These are phyloP conservation scores for Vaccinium vitisidaea DNA, from an alignment of 148 eudicot species.

Conservation along the genomic window DNA sequence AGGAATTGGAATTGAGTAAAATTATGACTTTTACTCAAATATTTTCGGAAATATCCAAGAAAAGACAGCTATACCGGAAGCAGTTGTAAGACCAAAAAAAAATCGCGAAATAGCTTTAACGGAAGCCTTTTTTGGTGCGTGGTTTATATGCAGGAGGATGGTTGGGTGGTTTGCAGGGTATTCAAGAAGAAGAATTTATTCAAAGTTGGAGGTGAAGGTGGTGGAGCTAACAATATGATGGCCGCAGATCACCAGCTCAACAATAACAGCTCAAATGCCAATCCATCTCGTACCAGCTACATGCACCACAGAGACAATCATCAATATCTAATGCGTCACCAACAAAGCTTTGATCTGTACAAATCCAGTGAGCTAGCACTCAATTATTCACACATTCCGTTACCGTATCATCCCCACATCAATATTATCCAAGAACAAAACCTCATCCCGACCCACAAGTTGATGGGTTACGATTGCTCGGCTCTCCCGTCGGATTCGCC, in stretches of 20 bases:
- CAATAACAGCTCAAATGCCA: conserved; percentile 27
- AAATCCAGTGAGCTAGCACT: conserved; percentile 46
- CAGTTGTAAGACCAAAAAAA: neutral
- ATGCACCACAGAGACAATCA: conserved; percentile 35
- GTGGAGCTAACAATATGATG: conserved; percentile 22
- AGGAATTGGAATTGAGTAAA: too few species aligned
- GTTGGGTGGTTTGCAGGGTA: conserved; percentile 94
- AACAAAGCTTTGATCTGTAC: conserved; percentile 49
- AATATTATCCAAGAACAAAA: conserved; percentile 33
- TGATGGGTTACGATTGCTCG: conserved; percentile 35
- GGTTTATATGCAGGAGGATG: conserved; percentile 62
- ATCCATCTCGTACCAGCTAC: conserved; percentile 28
- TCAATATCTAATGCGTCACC: conserved; percentile 37
- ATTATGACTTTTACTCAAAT: too few species aligned
- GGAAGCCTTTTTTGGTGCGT: neutral
- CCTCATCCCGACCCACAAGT: conserved; percentile 33
- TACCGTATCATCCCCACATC: conserved; percentile 4
- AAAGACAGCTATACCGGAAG: neutral
- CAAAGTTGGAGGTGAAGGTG: conserved; percentile 57
- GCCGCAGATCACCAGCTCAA: conserved; percentile 38
- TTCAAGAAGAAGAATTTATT: conserved; percentile 90
- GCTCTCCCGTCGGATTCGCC: conserved; percentile 34
- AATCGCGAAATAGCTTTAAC: neutral
- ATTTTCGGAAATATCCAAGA: too few species aligned
- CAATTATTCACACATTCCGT: conserved; percentile 55